Conservation (phyloP, 2,329 filamentous ascomycete species). For the Dothideomycetes sp. region DNA sequence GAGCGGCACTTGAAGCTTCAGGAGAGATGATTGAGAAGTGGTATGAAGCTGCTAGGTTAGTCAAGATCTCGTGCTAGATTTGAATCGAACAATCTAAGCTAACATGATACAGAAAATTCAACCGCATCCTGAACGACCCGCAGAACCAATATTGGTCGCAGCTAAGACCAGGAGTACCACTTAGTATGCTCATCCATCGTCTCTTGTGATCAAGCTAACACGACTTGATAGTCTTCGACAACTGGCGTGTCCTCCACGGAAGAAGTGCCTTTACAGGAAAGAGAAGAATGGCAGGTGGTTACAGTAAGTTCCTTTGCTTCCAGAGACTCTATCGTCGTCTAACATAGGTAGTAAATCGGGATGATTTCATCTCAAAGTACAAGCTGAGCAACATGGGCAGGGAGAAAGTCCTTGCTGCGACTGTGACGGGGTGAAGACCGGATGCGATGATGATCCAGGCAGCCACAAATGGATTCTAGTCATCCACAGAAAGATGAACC, state of each 20-base stretch:
- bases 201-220: slow-evolving; percentile 3
- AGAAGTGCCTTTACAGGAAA: slow-evolving; percentile 73
- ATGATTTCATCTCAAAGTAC: slow-evolving; percentile 72
- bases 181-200: slow-evolving; percentile 49
- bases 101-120: slow-evolving; percentile 47
- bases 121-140: slow-evolving; percentile 55
- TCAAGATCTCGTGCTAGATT: slow-evolving; percentile 13
- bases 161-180: slow-evolving; percentile 64
- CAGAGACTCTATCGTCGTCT: not conserved
- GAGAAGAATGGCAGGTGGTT: slow-evolving; percentile 81
- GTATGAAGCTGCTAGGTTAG: slow-evolving; percentile 62
- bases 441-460: not conserved
- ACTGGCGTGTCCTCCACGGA: slow-evolving; percentile 90
- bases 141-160: slow-evolving; percentile 71
- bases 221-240: slow-evolving; percentile 66
- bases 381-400: slow-evolving; percentile 55
- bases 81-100: not conserved
- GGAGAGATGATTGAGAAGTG: slow-evolving; percentile 49
- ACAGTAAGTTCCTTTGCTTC: slow-evolving; percentile 53
- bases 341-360: slow-evolving; percentile 54
- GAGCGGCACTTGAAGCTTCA: slow-evolving; percentile 57
- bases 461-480: no score
- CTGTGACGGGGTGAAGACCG: slow-evolving; percentile 23
- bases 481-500: no score
- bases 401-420: slow-evolving; percentile 24